These are phyloP conservation scores for Aspergillus pseudonomiae DNA, from an alignment of 2,329 filamentous ascomycete genomes.

Conservation along the genomic window DNA sequence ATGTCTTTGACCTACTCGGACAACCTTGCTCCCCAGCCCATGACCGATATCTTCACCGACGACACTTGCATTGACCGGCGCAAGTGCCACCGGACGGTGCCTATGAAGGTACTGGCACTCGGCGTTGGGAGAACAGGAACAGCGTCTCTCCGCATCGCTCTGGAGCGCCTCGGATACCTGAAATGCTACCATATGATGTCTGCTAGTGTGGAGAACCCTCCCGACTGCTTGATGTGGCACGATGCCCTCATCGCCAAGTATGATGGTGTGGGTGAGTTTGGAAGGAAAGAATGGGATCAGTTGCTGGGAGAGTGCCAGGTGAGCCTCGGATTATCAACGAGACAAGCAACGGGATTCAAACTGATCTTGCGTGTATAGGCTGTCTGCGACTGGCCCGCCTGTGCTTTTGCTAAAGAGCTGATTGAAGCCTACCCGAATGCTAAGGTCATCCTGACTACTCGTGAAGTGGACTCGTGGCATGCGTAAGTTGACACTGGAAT, in stretches of 20 bases:
- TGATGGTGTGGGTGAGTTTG: conserved; percentile 64
- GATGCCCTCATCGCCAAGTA: conserved; percentile 67
- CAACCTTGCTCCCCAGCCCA: conserved; percentile 43
- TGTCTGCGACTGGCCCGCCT: conserved; percentile 70
- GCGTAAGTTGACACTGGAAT: conserved; percentile 35
- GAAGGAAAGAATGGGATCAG: conserved; percentile 69
- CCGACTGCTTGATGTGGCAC: conserved; percentile 70
- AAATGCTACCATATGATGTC: conserved; percentile 77
- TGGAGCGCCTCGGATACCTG: conserved; percentile 67
- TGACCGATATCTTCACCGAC: conserved; percentile 56
- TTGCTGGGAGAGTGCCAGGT: conserved; percentile 64
- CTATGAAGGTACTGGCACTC: conserved; percentile 72
- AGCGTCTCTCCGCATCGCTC: conserved; percentile 67
- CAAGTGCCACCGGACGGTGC: conserved; percentile 66
- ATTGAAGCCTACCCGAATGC: conserved; percentile 73
- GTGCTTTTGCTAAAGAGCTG: conserved; percentile 69
- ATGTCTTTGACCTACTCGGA: conserved; percentile 43
- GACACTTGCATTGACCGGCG: conserved; percentile 71
- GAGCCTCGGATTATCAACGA: neutral
- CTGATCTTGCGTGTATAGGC: conserved; percentile 44
- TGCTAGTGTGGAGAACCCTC: conserved; percentile 68
- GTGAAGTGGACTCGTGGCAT: conserved; percentile 68
- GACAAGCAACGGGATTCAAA: conserved; percentile 6
- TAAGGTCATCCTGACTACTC: conserved; percentile 69
- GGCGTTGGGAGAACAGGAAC: conserved; percentile 73